Percentiles rank a stretch among this genome's conserved stretches.
Evolutionary conservation across 177 flowering plant species (phyloP).

Genomic region (Vitis hybrid): DNA sequence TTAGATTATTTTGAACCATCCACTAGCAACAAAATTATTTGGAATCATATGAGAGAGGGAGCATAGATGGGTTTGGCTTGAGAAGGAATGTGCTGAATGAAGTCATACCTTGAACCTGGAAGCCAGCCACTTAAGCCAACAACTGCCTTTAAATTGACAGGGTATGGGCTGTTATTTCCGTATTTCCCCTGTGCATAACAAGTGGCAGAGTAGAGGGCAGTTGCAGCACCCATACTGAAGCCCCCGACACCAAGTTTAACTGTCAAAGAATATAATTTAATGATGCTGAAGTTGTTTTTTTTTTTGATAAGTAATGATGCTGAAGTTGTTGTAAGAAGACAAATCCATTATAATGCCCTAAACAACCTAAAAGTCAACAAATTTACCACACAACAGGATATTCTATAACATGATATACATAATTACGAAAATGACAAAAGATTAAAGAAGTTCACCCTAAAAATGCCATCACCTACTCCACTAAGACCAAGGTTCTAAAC

Average conservation of each 20-base stretch:
- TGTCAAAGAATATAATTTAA: constrained; percentile 27
- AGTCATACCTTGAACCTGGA: constrained; percentile 78
- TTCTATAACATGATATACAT: background rate
- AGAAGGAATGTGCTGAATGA: background rate
- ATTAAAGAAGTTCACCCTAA: background rate
- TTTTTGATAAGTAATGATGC: background rate
- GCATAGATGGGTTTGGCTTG: background rate
- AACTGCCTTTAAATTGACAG: constrained; percentile 67
- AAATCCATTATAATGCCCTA: background rate
- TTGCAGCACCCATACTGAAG: constrained; percentile 98
- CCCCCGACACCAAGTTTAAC: constrained; percentile 98
- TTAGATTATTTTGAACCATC: background rate
- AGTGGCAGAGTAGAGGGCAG: constrained; percentile 87
- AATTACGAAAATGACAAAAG: background rate
- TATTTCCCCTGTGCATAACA: constrained; percentile 75
- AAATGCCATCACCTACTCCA: no score
- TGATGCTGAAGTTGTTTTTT: background rate
- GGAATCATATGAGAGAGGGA: background rate
- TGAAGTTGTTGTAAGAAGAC: background rate
- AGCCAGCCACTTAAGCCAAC: constrained; percentile 98
- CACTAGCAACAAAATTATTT: no score
- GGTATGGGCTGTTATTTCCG: constrained; percentile 75
- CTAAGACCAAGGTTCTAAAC: background rate
- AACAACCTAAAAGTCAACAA: background rate
- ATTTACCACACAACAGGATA: background rate